phyloP scores from a whole-genome alignment of 1,139 yeast species.

The Pichiaceae sp. region DNA sequence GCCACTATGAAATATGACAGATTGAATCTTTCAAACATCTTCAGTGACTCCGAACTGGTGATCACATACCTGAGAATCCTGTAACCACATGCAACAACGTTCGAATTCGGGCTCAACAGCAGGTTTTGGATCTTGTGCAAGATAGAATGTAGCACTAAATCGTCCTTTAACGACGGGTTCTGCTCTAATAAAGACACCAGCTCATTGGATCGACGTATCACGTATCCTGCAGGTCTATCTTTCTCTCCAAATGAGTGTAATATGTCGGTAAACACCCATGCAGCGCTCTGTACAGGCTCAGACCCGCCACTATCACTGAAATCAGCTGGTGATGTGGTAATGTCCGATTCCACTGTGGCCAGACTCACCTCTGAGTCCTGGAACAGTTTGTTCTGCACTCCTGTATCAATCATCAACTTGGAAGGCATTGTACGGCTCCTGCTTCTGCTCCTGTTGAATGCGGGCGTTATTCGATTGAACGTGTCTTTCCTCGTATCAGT shows the following conservation, averaged over 20 bases:
- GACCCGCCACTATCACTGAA: not conserved
- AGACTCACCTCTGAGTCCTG: constrained; percentile 3
- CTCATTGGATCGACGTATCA: constrained; percentile 55
- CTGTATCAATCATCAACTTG: constrained; percentile 10
- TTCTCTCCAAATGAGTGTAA: constrained; percentile 39
- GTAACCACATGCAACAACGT: constrained; percentile 69
- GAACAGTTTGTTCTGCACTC: constrained; percentile 4
- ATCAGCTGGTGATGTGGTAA: not conserved
- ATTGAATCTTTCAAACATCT: constrained; percentile 36
- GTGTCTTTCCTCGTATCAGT: constrained; percentile 1
- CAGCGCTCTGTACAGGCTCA: constrained; percentile 27
- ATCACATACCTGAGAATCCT: constrained; percentile 62
- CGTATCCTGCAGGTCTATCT: constrained; percentile 35
- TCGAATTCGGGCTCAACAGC: constrained; percentile 48
- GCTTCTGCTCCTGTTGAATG: constrained; percentile 13
- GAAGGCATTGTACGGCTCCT: constrained; percentile 16
- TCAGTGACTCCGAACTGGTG: constrained; percentile 43
- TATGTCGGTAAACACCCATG: constrained; percentile 42
- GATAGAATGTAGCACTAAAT: constrained; percentile 55
- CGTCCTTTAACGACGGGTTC: constrained; percentile 57
- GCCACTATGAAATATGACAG: constrained; percentile 58
- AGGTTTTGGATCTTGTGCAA: constrained; percentile 53
- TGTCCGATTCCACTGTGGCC: constrained; percentile 1
- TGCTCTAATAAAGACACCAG: constrained; percentile 48
- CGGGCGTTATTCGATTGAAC: constrained; percentile 12